Conservation (phyloP, 495 filamentous ascomycete genomes). For the Podospora sp. region DNA sequence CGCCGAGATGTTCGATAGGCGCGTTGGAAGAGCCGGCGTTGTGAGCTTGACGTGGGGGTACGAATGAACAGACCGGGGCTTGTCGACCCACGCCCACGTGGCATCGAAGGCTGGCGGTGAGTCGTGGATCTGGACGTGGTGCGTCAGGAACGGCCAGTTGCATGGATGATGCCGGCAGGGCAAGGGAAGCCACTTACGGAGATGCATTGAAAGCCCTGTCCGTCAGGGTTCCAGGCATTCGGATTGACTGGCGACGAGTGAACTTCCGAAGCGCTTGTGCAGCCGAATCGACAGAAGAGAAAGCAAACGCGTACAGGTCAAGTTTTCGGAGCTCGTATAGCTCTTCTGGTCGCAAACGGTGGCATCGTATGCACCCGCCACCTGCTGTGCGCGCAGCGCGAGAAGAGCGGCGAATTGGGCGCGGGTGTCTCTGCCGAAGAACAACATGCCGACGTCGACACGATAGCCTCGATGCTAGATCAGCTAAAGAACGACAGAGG, state of each 20-base stretch:
- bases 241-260: slow-evolving; percentile 24
- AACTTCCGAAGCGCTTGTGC: slow-evolving; percentile 6
- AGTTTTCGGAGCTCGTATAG: slow-evolving; percentile 29
- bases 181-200: slow-evolving; percentile 25
- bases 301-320: slow-evolving; percentile 30
- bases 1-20: slow-evolving; percentile 37
- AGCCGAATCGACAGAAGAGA: neutral
- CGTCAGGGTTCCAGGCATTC: slow-evolving; percentile 38
- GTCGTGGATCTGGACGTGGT: slow-evolving; percentile 29
- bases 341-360: slow-evolving; percentile 29
- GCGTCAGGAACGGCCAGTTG: slow-evolving; percentile 14
- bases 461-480: neutral
- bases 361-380: slow-evolving; percentile 25
- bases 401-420: neutral
- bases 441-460: slow-evolving; percentile 6
- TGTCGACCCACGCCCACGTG: slow-evolving; percentile 33
- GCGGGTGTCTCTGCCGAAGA: neutral
- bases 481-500: neutral
- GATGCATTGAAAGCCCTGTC: slow-evolving; percentile 33
- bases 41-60: slow-evolving; percentile 40
- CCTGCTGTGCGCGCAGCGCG: slow-evolving; percentile 23
- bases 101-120: slow-evolving; percentile 36
- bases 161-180: neutral
- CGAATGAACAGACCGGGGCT: slow-evolving; percentile 32
- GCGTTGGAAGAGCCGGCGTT: slow-evolving; percentile 24